phyloP scores from a whole-genome alignment of 2,329 filamentous ascomycete genomes.

The Onygenales sp. region DNA sequence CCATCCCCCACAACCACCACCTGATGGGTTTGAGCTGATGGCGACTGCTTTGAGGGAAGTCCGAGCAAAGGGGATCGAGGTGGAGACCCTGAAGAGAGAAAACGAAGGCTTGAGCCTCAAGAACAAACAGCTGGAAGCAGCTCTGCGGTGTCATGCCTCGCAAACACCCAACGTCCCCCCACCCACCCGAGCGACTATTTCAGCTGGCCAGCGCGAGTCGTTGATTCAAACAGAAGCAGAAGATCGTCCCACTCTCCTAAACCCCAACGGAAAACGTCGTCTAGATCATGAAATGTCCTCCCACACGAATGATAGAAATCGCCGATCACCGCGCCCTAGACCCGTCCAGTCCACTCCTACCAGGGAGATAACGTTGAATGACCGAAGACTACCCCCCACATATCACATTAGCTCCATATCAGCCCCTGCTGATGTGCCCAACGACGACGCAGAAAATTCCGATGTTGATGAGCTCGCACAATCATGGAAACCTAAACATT shows the following conservation, averaged over 20 bases:
- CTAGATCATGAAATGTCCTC: not conserved
- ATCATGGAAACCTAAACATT: not conserved
- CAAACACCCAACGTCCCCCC: too few relatives aligned
- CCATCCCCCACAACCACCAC: not conserved
- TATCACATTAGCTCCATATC: not conserved
- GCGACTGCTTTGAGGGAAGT: not conserved
- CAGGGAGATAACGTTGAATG: not conserved
- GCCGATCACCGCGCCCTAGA: too few relatives aligned
- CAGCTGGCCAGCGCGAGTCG: not conserved
- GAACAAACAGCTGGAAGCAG: not conserved
- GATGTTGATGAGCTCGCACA: not conserved
- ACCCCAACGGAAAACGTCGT: not conserved
- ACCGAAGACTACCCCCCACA: too few relatives aligned
- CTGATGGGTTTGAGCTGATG: not conserved
- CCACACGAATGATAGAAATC: not conserved
- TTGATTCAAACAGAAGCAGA: not conserved
- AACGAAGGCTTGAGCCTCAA: not conserved
- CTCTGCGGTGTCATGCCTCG: not conserved
- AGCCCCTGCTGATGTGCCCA: not conserved
- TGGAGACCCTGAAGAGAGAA: not conserved
- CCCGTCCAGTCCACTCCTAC: not conserved
- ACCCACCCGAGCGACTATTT: too few relatives aligned
- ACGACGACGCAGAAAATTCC: not conserved
- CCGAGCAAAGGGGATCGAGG: not conserved
- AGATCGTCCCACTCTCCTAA: not conserved